Conservation (phyloP, 345 rosid genomes). For the Citrus trifoliata region DNA sequence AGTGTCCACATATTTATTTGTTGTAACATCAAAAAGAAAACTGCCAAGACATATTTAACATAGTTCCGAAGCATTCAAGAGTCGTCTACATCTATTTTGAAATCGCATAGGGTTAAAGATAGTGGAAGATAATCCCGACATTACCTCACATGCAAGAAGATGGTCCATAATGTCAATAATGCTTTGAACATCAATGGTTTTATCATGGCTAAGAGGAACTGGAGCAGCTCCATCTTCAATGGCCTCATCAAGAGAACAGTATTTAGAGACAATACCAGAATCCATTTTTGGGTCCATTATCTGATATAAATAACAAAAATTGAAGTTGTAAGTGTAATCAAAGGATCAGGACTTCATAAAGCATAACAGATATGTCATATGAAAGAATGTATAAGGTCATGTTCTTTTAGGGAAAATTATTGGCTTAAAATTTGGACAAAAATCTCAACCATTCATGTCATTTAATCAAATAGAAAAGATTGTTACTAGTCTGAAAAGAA, state of each 20-base stretch:
- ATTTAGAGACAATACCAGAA: conserved; percentile 77
- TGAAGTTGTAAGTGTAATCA: neutral
- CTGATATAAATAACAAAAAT: conserved; percentile 33
- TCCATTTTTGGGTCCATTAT: conserved; percentile 99
- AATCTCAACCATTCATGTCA: neutral
- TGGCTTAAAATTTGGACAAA: neutral
- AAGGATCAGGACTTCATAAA: conserved; percentile 1
- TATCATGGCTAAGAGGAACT: conserved; percentile 63
- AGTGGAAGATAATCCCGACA: neutral
- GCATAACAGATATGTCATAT: neutral
- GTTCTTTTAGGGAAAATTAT: neutral
- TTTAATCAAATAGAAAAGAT: neutral
- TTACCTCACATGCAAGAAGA: conserved; percentile 94
- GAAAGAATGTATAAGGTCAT: neutral
- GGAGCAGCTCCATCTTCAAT: conserved; percentile 87
- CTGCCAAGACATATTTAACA: neutral
- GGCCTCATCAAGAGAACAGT: conserved; percentile 90
- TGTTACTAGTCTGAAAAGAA: neutral
- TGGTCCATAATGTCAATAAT: conserved; percentile 92
- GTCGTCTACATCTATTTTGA: neutral
- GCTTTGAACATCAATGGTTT: conserved; percentile 65
- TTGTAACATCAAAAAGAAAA: neutral
- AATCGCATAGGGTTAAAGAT: neutral
- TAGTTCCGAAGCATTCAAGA: neutral
- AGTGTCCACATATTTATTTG: neutral